Percentiles rank a stretch among this genome's conserved stretches.
Evolutionary conservation across 345 rosid species (phyloP).

Genomic region (Ceriops decandra): DNA sequence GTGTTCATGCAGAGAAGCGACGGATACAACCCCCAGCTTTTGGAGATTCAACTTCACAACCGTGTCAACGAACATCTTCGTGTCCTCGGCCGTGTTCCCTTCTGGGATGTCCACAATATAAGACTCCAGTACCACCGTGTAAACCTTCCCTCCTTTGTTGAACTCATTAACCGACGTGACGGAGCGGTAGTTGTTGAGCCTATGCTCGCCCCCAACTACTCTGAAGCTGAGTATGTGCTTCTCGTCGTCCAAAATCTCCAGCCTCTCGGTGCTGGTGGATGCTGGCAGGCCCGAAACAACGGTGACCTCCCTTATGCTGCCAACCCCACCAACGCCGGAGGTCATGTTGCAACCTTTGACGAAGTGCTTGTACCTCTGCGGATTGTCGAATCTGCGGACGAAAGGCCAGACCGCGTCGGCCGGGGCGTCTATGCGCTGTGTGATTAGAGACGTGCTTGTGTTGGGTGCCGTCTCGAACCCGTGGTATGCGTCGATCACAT

Average conservation of each 20-base stretch:
- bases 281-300: slow-evolving; percentile 85
- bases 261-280: slow-evolving; percentile 72
- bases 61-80: slow-evolving; percentile 85
- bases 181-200: slow-evolving; percentile 65
- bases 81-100: slow-evolving; percentile 70
- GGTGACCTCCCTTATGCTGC: slow-evolving; percentile 70
- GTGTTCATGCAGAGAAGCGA: slow-evolving; percentile 44
- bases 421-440: slow-evolving; percentile 72
- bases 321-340: slow-evolving; percentile 49
- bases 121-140: slow-evolving; percentile 73
- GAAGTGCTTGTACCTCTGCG: slow-evolving; percentile 82
- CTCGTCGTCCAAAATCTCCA: slow-evolving; percentile 71
- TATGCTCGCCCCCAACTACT: slow-evolving; percentile 81
- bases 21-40: slow-evolving; percentile 63
- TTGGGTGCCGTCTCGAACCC: slow-evolving; percentile 41
- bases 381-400: slow-evolving; percentile 59
- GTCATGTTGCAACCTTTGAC: slow-evolving; percentile 59
- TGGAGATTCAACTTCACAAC: slow-evolving; percentile 91
- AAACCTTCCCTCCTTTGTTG: slow-evolving; percentile 29
- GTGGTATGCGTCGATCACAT: slow-evolving; percentile 55
- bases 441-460: slow-evolving; percentile 69
- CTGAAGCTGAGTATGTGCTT: slow-evolving; percentile 65
- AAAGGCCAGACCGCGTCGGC: slow-evolving; percentile 60
- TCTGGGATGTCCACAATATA: slow-evolving; percentile 78
- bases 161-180: slow-evolving; percentile 82